Conservation (phyloP, 106 monocot species). For the Dioscorea zingiberensis region DNA sequence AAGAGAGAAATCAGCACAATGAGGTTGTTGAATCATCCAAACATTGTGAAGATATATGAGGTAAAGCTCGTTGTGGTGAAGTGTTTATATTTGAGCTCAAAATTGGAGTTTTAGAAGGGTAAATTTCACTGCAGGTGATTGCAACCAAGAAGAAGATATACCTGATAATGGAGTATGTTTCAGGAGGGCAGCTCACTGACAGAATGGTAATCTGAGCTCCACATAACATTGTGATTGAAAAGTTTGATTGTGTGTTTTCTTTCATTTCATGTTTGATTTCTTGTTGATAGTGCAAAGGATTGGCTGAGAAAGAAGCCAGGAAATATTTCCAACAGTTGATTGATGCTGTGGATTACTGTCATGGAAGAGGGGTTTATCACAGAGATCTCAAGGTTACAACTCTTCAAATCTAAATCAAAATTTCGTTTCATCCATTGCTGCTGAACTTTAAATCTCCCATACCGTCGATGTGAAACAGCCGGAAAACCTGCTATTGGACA, state of each 20-base stretch:
- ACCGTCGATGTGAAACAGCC: conserved; percentile 37
- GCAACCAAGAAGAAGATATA: conserved; percentile 65
- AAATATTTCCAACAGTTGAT: conserved; percentile 69
- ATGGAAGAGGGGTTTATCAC: conserved; percentile 52
- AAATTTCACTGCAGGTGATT: conserved; percentile 31
- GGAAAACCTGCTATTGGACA: conserved; percentile 65
- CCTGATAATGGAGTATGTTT: conserved; percentile 70
- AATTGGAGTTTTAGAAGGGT: not conserved
- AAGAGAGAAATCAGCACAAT: conserved; percentile 69
- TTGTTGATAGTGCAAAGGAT: conserved; percentile 19
- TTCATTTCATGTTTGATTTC: not conserved
- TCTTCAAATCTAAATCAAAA: too few relatives aligned
- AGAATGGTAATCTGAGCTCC: conserved; percentile 57
- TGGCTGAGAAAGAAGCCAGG: conserved; percentile 46
- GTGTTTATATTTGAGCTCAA: not conserved
- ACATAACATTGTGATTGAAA: too few relatives aligned
- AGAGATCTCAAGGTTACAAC: conserved; percentile 61
- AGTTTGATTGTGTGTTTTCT: not conserved
- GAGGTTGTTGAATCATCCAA: conserved; percentile 69
- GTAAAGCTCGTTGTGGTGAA: not conserved
- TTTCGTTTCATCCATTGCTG: not conserved
- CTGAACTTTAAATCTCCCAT: too few relatives aligned
- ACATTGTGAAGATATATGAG: conserved; percentile 63
- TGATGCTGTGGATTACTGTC: conserved; percentile 71
- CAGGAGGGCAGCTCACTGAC: conserved; percentile 63